Conservation (phyloP, 768 basidiomycete species). For the Kondoa malvinella region DNA sequence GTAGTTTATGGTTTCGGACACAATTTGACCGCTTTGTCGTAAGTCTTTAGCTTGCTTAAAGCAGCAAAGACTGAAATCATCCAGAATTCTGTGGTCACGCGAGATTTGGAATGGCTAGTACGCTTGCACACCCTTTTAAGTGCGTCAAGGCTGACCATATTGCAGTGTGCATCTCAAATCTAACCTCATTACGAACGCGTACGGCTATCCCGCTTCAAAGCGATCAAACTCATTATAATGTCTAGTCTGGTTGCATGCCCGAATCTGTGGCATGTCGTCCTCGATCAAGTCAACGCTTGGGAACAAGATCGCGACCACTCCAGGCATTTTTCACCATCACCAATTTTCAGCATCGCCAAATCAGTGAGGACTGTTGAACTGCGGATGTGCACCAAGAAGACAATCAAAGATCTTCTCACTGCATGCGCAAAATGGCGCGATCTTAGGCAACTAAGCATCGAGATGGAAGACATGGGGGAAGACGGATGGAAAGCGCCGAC, state of each 20-base stretch:
- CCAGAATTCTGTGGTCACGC: background rate
- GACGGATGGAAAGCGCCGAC: no score
- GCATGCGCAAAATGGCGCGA: background rate
- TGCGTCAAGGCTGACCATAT: background rate
- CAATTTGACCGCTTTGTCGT: no score
- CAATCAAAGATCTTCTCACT: background rate
- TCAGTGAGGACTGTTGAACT: background rate
- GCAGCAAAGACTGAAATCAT: no score
- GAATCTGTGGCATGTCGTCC: background rate
- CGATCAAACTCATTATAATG: background rate
- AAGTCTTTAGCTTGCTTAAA: no score
- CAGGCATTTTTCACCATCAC: background rate
- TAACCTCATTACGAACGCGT: background rate
- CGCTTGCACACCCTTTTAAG: background rate
- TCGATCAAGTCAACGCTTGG: background rate
- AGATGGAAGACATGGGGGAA: no score
- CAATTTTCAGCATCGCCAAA: background rate
- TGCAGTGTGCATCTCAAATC: background rate
- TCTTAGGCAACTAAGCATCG: no score
- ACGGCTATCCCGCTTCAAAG: background rate
- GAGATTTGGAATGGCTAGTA: background rate
- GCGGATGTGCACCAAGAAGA: background rate
- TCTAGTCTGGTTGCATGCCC: background rate
- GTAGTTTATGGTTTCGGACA: no score
- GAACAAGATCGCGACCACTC: background rate